A percentile compares a stretch with the other conserved stretches of the same genome.
phyloP scores from a whole-genome alignment of 2,329 filamentous ascomycete species.

The Furcasterigmium furcatum region DNA sequence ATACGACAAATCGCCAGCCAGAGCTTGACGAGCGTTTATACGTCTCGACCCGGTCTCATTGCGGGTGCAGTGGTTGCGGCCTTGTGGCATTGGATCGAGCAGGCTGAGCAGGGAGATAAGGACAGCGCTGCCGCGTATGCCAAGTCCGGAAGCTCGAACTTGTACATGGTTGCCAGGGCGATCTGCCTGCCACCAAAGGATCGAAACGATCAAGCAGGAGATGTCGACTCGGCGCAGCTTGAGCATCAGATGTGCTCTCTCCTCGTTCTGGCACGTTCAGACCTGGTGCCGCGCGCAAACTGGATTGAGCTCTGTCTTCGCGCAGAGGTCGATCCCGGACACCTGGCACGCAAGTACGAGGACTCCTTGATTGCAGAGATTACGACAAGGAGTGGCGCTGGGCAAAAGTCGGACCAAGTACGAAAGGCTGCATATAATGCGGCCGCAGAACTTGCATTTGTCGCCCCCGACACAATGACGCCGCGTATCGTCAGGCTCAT shows the following conservation, averaged over 20 bases:
- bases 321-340: constrained; percentile 78
- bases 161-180: constrained; percentile 59
- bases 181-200: constrained; percentile 61
- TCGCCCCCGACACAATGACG: constrained; percentile 80
- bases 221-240: constrained; percentile 45
- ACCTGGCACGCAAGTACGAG: constrained; percentile 63
- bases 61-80: constrained; percentile 65
- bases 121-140: constrained; percentile 67
- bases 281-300: constrained; percentile 71
- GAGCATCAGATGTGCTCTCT: constrained; percentile 73
- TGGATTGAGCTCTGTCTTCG: constrained; percentile 90
- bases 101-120: constrained; percentile 68
- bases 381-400: constrained; percentile 39
- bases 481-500: constrained; percentile 74
- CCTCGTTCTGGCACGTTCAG: constrained; percentile 72
- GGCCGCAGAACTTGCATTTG: constrained; percentile 88
- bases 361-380: constrained; percentile 68
- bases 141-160: constrained; percentile 60
- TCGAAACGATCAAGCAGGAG: constrained; percentile 34
- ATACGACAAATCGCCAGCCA: constrained; percentile 62
- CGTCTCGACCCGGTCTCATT: constrained; percentile 52
- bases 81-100: constrained; percentile 76
- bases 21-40: constrained; percentile 63
- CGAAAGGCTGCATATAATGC: constrained; percentile 76
- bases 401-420: constrained; percentile 43